Conservation (phyloP, 1,284 basidiomycete species). For the Austroboletus olivaceoglutinosus region DNA sequence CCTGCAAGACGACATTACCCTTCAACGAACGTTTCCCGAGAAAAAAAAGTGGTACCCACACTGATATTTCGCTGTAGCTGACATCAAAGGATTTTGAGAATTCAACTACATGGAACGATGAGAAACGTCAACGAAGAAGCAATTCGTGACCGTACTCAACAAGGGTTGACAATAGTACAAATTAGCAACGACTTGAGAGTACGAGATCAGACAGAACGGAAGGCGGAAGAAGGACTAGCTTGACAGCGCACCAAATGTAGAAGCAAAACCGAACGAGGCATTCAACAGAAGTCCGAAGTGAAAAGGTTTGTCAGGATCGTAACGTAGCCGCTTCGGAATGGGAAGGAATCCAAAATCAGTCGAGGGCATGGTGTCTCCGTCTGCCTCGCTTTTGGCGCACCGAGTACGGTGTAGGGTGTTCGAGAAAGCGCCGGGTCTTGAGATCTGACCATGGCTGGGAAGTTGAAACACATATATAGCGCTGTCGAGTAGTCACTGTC, state of each 20-base stretch:
- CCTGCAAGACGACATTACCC: conserved; percentile 23
- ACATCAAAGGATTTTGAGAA: conserved; percentile 55
- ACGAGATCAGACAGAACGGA: conserved; percentile 1
- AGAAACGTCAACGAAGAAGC: neutral
- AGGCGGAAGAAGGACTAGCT: conserved; percentile 33
- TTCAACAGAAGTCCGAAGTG: conserved; percentile 64
- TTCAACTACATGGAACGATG: conserved; percentile 41
- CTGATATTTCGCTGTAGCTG: conserved; percentile 56
- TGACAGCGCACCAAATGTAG: conserved; percentile 43
- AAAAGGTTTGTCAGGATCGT: conserved; percentile 56
- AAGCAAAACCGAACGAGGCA: conserved; percentile 62
- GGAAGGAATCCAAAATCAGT: conserved; percentile 64
- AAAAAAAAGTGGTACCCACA: conserved; percentile 32
- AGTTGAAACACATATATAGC: conserved; percentile 10
- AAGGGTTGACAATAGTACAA: conserved; percentile 74
- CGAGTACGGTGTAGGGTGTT: neutral
- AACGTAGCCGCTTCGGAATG: conserved; percentile 60
- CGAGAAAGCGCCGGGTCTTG: conserved; percentile 4
- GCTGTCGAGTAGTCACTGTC: neutral
- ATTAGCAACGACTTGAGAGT: conserved; percentile 51
- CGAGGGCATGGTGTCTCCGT: neutral
- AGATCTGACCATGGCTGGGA: neutral
- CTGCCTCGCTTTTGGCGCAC: neutral
- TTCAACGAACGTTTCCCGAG: neutral
- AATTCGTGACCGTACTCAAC: conserved; percentile 45